A percentile compares a stretch with the other conserved stretches of the same genome.
Conservation (phyloP, 208 protist genomes). For the Tritrichomonas foetus region DNA sequence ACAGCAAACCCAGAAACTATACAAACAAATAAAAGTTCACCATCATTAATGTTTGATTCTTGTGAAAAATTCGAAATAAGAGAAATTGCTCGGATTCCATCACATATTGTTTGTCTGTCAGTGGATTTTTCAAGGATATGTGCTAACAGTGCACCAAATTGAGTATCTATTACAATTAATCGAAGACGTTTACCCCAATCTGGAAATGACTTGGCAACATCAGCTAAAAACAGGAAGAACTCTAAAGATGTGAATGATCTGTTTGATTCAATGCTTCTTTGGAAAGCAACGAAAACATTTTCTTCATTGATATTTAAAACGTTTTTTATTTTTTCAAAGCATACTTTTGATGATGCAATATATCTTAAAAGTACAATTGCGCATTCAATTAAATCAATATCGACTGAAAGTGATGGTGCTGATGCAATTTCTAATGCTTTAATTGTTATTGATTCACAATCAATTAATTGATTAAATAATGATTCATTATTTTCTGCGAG, state of each 20-base stretch:
- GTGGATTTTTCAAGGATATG: neutral
- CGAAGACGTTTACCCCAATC: neutral
- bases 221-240: neutral
- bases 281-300: conserved; percentile 11
- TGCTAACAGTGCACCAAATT: neutral
- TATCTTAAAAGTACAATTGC: neutral
- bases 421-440: neutral
- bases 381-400: neutral
- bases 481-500: neutral
- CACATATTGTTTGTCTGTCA: neutral
- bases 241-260: neutral
- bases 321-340: neutral
- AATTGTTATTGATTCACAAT: neutral
- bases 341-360: neutral
- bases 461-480: neutral
- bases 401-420: neutral
- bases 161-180: neutral
- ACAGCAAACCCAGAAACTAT: neutral
- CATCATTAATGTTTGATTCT: neutral
- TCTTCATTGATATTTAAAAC: neutral
- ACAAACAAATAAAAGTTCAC: neutral
- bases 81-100: neutral
- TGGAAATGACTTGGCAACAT: neutral
- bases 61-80: neutral
- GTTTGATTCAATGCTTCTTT: neutral